Evolutionary conservation across 1,284 basidiomycete genomes (phyloP).

Genomic region (Microbotryomycetes sp.): DNA sequence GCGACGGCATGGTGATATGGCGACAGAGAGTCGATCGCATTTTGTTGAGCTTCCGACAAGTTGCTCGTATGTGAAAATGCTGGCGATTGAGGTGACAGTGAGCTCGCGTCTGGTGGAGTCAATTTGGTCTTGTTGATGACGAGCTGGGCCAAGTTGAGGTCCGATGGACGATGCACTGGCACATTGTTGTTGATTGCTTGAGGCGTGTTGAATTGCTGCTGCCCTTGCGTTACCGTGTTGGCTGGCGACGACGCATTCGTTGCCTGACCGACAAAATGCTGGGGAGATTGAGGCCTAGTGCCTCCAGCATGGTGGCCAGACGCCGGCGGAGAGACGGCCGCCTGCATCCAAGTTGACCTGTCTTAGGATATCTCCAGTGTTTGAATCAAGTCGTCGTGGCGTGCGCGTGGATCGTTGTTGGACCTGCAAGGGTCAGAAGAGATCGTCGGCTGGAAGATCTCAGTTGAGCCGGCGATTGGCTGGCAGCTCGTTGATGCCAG

Average conservation of each 20-base stretch:
- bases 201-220: neutral
- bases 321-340: neutral
- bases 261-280: no score
- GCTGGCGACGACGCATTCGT: no score
- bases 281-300: neutral
- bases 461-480: no score
- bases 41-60: neutral
- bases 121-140: neutral
- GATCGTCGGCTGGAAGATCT: no score
- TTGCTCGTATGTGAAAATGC: neutral
- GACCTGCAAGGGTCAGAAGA: no score
- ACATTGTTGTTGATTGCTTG: neutral
- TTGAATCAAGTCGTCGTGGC: no score
- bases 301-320: neutral
- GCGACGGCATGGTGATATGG: neutral
- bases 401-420: no score
- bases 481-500: no score
- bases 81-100: slow-evolving; percentile 1
- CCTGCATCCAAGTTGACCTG: neutral
- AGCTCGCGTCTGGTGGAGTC: neutral
- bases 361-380: no score
- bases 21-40: neutral
- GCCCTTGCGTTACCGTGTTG: no score
- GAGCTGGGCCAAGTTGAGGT: neutral
- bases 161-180: neutral